Percentiles rank a stretch among this genome's conserved stretches.
These are phyloP conservation scores for Chrysosphaeria jannelii DNA, from an alignment of 2,329 filamentous ascomycete species.

Conservation along the genomic window DNA sequence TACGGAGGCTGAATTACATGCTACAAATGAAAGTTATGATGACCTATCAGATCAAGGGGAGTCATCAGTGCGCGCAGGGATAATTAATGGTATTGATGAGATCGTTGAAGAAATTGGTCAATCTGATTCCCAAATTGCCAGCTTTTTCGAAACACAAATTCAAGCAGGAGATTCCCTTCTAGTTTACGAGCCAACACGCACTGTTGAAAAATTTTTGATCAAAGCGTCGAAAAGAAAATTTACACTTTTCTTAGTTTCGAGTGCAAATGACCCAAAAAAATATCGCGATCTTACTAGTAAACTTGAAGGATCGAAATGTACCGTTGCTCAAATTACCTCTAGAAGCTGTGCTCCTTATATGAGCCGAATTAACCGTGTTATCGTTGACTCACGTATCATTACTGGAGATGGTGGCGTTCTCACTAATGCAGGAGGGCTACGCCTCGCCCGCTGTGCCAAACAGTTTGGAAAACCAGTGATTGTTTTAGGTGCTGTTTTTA, in stretches of 20 bases:
- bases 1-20: not conserved
- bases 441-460: conserved; percentile 61
- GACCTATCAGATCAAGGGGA: conserved; percentile 7
- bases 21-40: not conserved
- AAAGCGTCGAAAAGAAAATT: conserved; percentile 75
- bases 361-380: conserved; percentile 83
- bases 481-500: conserved; percentile 74
- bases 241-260: conserved; percentile 46
- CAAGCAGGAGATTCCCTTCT: conserved; percentile 81
- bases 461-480: conserved; percentile 62
- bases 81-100: conserved; percentile 81
- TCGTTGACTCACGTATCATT: conserved; percentile 64
- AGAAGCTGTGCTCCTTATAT: conserved; percentile 77
- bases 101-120: conserved; percentile 86
- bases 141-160: conserved; percentile 69
- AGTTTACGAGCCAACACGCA: conserved; percentile 59
- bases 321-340: conserved; percentile 59
- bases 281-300: conserved; percentile 15
- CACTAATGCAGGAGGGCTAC: conserved; percentile 53
- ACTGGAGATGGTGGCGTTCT: conserved; percentile 69
- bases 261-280: too few relatives aligned
- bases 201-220: conserved; percentile 68
- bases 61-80: conserved; percentile 59
- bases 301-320: conserved; percentile 46
- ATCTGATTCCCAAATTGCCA: conserved; percentile 77